Evolutionary conservation across 1,284 basidiomycete species (phyloP).

Genomic region (Moniliophthora roreri): DNA sequence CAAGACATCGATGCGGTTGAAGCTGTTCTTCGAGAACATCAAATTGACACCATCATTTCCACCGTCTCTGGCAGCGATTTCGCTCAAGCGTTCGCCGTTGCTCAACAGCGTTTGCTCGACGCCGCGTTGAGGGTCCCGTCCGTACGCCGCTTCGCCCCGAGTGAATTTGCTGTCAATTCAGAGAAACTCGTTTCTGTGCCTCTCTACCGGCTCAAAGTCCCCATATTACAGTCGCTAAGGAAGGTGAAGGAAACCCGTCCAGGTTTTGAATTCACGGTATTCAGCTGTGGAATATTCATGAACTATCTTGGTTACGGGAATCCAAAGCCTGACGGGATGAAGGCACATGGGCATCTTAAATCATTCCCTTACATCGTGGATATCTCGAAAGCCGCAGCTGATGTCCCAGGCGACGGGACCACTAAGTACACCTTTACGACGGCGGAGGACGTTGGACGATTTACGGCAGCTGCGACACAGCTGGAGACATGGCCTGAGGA

Average conservation of each 20-base stretch:
- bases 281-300: conserved; percentile 8
- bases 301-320: conserved; percentile 11
- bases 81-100: background rate
- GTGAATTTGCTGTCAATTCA: background rate
- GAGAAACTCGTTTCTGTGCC: background rate
- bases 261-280: conserved; percentile 8
- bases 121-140: too few species aligned
- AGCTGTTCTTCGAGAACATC: background rate
- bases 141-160: too few species aligned
- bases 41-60: conserved; percentile 10
- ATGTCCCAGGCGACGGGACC: conserved; percentile 10
- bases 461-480: conserved; percentile 10
- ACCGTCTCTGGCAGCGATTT: background rate
- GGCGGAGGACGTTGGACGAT: conserved; percentile 10
- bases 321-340: conserved; percentile 5
- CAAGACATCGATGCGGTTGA: background rate
- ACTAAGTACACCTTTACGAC: background rate
- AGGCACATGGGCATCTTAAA: conserved; percentile 11
- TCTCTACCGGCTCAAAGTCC: background rate
- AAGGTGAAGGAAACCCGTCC: background rate
- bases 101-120: background rate
- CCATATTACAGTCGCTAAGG: conserved; percentile 2
- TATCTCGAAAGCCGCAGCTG: conserved; percentile 1
- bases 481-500: conserved; percentile 10
- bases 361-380: conserved; percentile 9